Evolutionary conservation across 768 basidiomycete genomes (phyloP).

Genomic region (Trametes cinnabarina): DNA sequence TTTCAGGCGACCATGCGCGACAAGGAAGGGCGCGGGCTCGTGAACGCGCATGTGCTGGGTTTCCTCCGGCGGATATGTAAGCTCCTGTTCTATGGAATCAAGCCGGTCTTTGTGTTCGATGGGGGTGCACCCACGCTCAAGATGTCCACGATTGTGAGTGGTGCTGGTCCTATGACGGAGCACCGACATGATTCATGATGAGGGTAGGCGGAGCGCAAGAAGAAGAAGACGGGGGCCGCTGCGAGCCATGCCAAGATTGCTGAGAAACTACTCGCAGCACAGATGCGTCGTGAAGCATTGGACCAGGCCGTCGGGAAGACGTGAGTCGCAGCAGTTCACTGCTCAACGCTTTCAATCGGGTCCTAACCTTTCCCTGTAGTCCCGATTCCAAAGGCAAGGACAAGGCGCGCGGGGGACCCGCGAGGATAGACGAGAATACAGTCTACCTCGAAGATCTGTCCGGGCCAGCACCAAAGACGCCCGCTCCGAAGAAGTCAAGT

Average conservation of each 20-base stretch:
- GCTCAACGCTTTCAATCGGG: neutral
- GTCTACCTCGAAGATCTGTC: slow-evolving; percentile 90
- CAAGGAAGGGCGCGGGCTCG: slow-evolving; percentile 86
- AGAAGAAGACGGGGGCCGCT: slow-evolving; percentile 89
- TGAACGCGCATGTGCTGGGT: slow-evolving; percentile 93
- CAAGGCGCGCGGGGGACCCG: slow-evolving; percentile 35
- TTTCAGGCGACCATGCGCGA: slow-evolving; percentile 99
- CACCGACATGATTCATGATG: neutral
- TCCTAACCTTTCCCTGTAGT: slow-evolving; percentile 1
- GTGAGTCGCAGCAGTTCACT: slow-evolving; percentile 34
- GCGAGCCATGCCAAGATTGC: slow-evolving; percentile 84
- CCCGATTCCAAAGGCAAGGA: slow-evolving; percentile 41
- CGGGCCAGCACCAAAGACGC: slow-evolving; percentile 51
- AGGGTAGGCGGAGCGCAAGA: slow-evolving; percentile 76
- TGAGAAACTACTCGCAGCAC: slow-evolving; percentile 89
- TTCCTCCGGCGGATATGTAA: slow-evolving; percentile 90
- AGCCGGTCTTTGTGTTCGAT: slow-evolving; percentile 98
- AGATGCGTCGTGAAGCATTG: slow-evolving; percentile 86
- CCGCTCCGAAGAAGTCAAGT: slow-evolving; percentile 30
- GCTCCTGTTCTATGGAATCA: slow-evolving; percentile 94
- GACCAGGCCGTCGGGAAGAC: slow-evolving; percentile 49
- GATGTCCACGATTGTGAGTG: slow-evolving; percentile 78
- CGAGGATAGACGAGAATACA: slow-evolving; percentile 65
- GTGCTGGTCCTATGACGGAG: neutral
- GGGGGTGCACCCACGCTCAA: slow-evolving; percentile 93